Evolutionary conservation across 768 basidiomycete species (phyloP).

Genomic region (Hemileccinum rubropunctum): DNA sequence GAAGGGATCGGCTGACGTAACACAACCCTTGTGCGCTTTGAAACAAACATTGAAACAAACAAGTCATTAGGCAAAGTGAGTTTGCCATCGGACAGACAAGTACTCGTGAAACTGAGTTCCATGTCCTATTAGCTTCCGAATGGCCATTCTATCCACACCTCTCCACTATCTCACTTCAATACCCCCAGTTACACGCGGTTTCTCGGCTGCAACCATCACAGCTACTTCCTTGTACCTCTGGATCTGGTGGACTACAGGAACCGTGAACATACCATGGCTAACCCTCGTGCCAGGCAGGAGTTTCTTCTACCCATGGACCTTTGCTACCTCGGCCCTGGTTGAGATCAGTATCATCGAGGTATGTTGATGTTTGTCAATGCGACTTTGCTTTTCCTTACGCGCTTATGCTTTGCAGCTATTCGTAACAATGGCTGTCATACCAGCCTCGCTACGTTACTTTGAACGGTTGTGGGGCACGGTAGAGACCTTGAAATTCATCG

Average conservation of each 20-base stretch:
- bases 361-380: slow-evolving; percentile 31
- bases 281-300: slow-evolving; percentile 79
- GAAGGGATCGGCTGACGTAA: slow-evolving; percentile 31
- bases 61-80: slow-evolving; percentile 8
- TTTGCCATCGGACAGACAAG: not conserved
- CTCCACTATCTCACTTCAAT: slow-evolving; percentile 65
- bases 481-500: slow-evolving; percentile 84
- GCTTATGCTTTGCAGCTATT: slow-evolving; percentile 55
- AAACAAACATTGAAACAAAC: slow-evolving; percentile 27
- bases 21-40: slow-evolving; percentile 6
- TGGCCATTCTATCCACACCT: slow-evolving; percentile 78
- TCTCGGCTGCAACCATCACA: slow-evolving; percentile 59
- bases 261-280: slow-evolving; percentile 58
- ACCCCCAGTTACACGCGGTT: slow-evolving; percentile 76
- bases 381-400: not conserved
- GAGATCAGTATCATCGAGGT: slow-evolving; percentile 87
- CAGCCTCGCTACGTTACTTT: slow-evolving; percentile 83
- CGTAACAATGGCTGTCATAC: slow-evolving; percentile 71
- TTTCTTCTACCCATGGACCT: slow-evolving; percentile 88
- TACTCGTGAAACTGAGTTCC: slow-evolving; percentile 2
- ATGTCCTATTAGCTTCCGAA: slow-evolving; percentile 30
- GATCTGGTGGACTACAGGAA: slow-evolving; percentile 53
- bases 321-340: slow-evolving; percentile 85
- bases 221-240: slow-evolving; percentile 61
- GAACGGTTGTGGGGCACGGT: slow-evolving; percentile 92